Evolutionary conservation across 179 eudicot species (phyloP), one percentile per base, ranked within the genome.

Genomic region (Vitellaria paradoxa): DNA sequence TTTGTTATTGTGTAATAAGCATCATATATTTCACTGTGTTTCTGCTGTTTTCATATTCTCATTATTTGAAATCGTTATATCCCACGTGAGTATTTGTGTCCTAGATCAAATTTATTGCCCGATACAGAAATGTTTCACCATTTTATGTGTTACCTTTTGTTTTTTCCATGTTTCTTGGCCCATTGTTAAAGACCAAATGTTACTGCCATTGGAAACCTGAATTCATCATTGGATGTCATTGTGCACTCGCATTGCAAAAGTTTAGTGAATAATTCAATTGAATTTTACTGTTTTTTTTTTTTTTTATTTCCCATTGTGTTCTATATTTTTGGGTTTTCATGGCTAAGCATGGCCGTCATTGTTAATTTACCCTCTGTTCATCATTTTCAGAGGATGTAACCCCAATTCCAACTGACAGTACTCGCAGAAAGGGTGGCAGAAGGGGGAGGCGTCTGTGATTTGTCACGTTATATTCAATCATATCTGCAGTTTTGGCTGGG

Each of bases 391-490:
- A 92, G 96, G 97, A 92, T 62, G 97, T 91, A 70, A 92, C 97
- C n/a, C 97, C 97, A 66, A 91, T 91, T 62, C 96, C 96, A n/a
- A 91, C 93, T 0, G 97, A 92, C 83, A 91, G 97, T 57, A 92
- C 97, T 66, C 89, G 97, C 72, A 81, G 97, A 86, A 92, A 92
- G 90, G 96, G 97, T 78, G 97, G 97, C 7, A 88, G 97, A 85
- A 91, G 97, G 79, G 97, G 97, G 86, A 91, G 97, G 86, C 87
- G 97, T 88, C 92, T 92, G 83, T 92, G 80, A 87, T 68, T 70
- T 60, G 12, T 69, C 17, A 0, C 10, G 3, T 37, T 18, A 21
- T 46, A 14, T 67, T 64, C 68, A 81, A 40, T 57, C 78, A 61
- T 70, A 8, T 26, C 47, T 21, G 55, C 53, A 13, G 52, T 57